A percentile compares a stretch with the other conserved stretches of the same genome.
Conservation (phyloP, 805 yeast species). For the Yarrowia alimentaria region DNA sequence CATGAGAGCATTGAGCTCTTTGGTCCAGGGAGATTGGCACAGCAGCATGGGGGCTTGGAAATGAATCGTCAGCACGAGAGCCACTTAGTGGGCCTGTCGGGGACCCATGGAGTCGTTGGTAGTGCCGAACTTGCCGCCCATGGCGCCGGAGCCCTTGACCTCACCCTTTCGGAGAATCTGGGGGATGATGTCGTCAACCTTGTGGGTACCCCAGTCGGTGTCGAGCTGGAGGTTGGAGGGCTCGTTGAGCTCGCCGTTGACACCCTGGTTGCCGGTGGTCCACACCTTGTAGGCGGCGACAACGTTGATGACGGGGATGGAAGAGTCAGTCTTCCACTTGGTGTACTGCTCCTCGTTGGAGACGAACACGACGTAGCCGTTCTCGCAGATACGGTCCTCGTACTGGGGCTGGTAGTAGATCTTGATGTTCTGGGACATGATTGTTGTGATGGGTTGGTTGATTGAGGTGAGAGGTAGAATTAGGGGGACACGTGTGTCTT, state of each 20-base stretch:
- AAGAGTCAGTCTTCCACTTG: slow-evolving; percentile 21
- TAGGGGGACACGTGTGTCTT: slow-evolving; percentile 2
- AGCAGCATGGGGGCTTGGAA: too few species aligned
- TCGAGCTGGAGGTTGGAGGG: slow-evolving; percentile 28
- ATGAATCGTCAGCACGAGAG: too few species aligned
- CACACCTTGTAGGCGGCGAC: slow-evolving; percentile 25
- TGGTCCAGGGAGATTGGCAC: too few species aligned
- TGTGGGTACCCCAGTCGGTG: slow-evolving; percentile 28
- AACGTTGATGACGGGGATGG: slow-evolving; percentile 15
- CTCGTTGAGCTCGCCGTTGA: slow-evolving; percentile 23
- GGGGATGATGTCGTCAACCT: slow-evolving; percentile 25
- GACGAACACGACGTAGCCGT: slow-evolving; percentile 27
- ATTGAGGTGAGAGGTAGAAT: too few species aligned
- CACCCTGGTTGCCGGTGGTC: slow-evolving; percentile 28
- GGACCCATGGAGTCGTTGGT: slow-evolving; percentile 28
- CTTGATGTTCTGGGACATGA: slow-evolving; percentile 24
- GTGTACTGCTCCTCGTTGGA: slow-evolving; percentile 10
- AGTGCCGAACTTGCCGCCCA: slow-evolving; percentile 22
- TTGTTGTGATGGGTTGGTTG: slow-evolving; percentile 4
- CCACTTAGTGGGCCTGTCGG: slow-evolving; percentile 12
- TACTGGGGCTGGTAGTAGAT: slow-evolving; percentile 28
- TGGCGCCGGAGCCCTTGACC: slow-evolving; percentile 5
- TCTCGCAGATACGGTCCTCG: slow-evolving; percentile 28
- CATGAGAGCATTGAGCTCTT: background rate
- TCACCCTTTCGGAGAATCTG: slow-evolving; percentile 9